Evolutionary conservation across 2,329 filamentous ascomycete species (phyloP).

Genomic region (Penicillium rolfsii): DNA sequence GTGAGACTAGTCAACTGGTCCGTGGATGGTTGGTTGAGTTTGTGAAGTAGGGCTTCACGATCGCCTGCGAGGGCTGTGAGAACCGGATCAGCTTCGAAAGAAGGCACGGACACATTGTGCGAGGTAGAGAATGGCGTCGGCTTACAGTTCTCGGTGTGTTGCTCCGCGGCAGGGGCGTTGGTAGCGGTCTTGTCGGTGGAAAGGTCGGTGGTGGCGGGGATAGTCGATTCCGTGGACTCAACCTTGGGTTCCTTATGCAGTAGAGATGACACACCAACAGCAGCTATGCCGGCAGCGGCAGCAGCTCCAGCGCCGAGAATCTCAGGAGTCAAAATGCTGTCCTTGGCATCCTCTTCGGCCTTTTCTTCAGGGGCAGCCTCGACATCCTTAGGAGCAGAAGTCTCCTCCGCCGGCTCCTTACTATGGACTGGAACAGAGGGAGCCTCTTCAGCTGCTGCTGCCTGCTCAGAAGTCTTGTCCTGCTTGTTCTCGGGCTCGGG

Average conservation of each 20-base stretch:
- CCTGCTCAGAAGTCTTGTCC: conserved; percentile 12
- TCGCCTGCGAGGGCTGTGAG: conserved; percentile 39
- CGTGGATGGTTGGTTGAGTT: conserved; percentile 37
- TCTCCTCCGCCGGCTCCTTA: conserved; percentile 11
- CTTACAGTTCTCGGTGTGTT: conserved; percentile 31
- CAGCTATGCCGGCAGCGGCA: conserved; percentile 31
- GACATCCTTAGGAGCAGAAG: conserved; percentile 1
- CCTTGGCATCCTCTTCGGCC: conserved; percentile 19
- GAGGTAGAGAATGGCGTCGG: conserved; percentile 20
- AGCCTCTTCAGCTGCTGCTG: conserved; percentile 15
- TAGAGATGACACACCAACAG: conserved; percentile 27
- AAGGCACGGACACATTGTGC: conserved; percentile 32
- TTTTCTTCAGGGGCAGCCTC: conserved; percentile 7
- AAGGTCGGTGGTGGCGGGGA: conserved; percentile 2
- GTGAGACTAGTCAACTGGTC: conserved; percentile 55
- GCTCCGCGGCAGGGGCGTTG: conserved; percentile 20
- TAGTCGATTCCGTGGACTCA: conserved; percentile 16
- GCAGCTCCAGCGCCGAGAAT: conserved; percentile 34
- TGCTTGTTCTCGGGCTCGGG: conserved; percentile 12
- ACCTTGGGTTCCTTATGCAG: conserved; percentile 26
- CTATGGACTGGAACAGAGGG: conserved; percentile 6
- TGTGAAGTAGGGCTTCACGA: conserved; percentile 38
- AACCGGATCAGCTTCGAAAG: conserved; percentile 37
- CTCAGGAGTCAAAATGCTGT: conserved; percentile 29
- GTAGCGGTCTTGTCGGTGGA: conserved; percentile 19